Base-by-base conservation (phyloP, 306 rosid genomes). In the Cicer pinnatifidum region DNA sequence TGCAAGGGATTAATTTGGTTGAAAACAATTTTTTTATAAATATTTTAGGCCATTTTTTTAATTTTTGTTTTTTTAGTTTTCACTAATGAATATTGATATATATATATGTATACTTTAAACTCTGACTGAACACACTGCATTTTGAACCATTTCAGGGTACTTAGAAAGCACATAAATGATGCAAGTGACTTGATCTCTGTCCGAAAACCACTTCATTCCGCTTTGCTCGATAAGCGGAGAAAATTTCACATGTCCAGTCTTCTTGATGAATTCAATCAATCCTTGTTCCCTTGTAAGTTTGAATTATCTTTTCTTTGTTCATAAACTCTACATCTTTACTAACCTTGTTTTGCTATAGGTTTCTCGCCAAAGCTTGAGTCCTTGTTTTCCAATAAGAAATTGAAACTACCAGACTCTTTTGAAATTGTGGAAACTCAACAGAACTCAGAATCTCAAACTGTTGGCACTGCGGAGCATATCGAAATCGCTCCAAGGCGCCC, bases 241-340 rank as follows among this genome's bases (percentile, higher is more conserved):
- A 75, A 86, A 57, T 58, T 48, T 82, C 72, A 1, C 59, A 69
- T 77, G 71, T 66, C 79, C 66, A 46, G 50, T 13, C 89, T 85
- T 73, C 80, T 81, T 67, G 47, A 56, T 57, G 81, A 77, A 46
- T 91, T 94, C 78, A 64, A 70, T 0, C 86, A 83, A 82, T 85
- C 97, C 40, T 63, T 82, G 67, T 13, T 88, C 76, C 85, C 95
- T 63, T 78, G 98, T 89, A 73, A 88, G 92, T 87, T 79, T 81
- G 13, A 56, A 39, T 53, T 69, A 17, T 72, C 57, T 63, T 69
- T n/a, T 52, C 52, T 63, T 53, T 6, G 56, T 72, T 74, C 61
- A 54, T 23, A 23, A 53, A 67, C 15, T 67, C 75, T 33, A 45
- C 59, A 72, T 75, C 77, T 64, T 35, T 75, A 20, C 79, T 79